Base-by-base conservation (phyloP, 305 asterid species). In the Fraxinus velutina region DNA sequence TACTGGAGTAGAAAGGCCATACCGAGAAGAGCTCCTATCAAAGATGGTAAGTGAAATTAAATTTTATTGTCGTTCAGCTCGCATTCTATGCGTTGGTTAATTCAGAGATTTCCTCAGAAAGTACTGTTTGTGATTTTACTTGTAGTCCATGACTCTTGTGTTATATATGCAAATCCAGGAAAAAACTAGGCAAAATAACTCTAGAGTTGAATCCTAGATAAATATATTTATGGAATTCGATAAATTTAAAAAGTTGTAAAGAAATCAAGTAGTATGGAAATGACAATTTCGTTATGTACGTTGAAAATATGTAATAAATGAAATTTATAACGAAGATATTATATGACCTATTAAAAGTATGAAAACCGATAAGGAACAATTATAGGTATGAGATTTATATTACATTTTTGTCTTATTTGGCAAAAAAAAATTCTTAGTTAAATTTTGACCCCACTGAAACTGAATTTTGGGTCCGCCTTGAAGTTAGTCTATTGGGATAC, bases 1-100 rank as follows among this genome's bases (percentile, higher is more conserved):
- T 21, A 89, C 93, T 0, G 96, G 94, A 84, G 89, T 82, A 17
- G 84, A 89, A 85, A 92, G 97, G 91, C 96, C 97, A 66, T 94
- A 93, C 66, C 84, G 87, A 47, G 92, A 90, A 80, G 91, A 88
- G 84, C 86, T 92, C 79, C 85, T 90, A 71, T 89, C 97, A 17
- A 87, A 86, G 79, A 4, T 50, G 88, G 92, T 87, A 66, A 77
- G 83, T 80, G 57, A 37, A 83, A 66, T 39, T 57, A 13, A 66
- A 7, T 47, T 30, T 71, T 30, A 30, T 22, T 71, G 15, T 42
- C 36, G 24, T 50, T 22, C 27, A 36, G 13, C 32, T 62, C 30
- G 17, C 12, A 30, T 52, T 64, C 12, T 15, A 60, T 80, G 79
- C 34, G 30, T 66, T 52, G 73, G 1, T 1, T n/a, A 19, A 62